Evolutionary conservation across 75 land plant species (phyloP).

Genomic region (Azolla pinnata): DNA sequence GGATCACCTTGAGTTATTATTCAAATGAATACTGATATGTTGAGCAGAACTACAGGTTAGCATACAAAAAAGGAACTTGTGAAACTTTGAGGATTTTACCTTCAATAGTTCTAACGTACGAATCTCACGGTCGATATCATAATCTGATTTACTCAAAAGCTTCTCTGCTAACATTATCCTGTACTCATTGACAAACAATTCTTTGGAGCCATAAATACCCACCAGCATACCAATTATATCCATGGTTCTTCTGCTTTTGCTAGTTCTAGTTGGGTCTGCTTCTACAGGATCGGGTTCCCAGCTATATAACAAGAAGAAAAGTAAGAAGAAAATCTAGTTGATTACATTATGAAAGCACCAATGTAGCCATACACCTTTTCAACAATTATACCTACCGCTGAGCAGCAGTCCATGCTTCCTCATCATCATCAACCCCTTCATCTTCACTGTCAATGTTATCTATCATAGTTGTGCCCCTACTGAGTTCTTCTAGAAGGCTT

Average conservation of each 20-base stretch:
- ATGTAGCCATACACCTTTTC: too few relatives aligned
- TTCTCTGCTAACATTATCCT: constrained; percentile 94
- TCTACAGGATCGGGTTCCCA: constrained; percentile 99
- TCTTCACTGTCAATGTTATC: constrained; percentile 66
- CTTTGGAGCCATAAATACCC: constrained; percentile 91
- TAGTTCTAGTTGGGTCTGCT: constrained; percentile 78
- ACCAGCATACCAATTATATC: constrained; percentile 93
- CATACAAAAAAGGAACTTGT: too few relatives aligned
- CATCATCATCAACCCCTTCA: constrained; percentile 70
- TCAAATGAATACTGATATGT: too few relatives aligned
- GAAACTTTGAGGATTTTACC: constrained; percentile 31
- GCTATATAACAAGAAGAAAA: constrained; percentile 3
- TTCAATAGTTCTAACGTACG: constrained; percentile 88
- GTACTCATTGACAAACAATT: constrained; percentile 89
- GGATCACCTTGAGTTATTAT: too few relatives aligned
- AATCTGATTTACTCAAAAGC: constrained; percentile 88
- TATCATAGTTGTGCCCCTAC: constrained; percentile 71
- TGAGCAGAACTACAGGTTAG: too few relatives aligned
- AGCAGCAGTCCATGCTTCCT: constrained; percentile 90
- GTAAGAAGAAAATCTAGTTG: too few relatives aligned
- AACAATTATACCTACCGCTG: constrained; percentile 39
- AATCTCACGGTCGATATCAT: constrained; percentile 88
- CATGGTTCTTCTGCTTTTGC: constrained; percentile 67
- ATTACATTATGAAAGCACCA: too few relatives aligned
- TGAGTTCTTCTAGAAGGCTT: constrained; percentile 91